Evolutionary conservation across 768 basidiomycete species (phyloP).

Genomic region (Xerocomellus chrysenteron): DNA sequence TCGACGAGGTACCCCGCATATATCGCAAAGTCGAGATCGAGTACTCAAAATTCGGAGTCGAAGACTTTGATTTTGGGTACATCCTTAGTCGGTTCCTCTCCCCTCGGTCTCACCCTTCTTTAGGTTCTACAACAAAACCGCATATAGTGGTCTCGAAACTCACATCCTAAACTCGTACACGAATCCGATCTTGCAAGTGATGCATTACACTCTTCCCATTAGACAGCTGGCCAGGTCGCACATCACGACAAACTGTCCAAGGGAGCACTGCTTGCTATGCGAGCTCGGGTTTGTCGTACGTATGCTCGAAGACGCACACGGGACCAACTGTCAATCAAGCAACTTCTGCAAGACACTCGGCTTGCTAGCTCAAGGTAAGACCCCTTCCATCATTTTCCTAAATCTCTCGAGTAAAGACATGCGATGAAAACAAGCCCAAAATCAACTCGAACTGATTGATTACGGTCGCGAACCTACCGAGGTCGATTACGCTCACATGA

Average conservation of each 20-base stretch:
- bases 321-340: constrained; percentile 93
- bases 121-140: constrained; percentile 83
- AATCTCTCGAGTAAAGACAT: not conserved
- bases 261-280: constrained; percentile 92
- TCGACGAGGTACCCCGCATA: constrained; percentile 68
- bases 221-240: constrained; percentile 77
- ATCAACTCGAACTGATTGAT: constrained; percentile 86
- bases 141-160: constrained; percentile 82
- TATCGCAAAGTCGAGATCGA: constrained; percentile 96
- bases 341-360: constrained; percentile 97
- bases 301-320: constrained; percentile 84
- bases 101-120: not conserved
- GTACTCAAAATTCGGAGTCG: constrained; percentile 90
- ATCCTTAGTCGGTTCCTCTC: constrained; percentile 13
- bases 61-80: constrained; percentile 94
- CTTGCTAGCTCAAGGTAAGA: constrained; percentile 77
- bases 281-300: constrained; percentile 92
- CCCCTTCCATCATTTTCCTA: too few relatives aligned
- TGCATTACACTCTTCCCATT: constrained; percentile 81
- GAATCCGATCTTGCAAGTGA: constrained; percentile 82
- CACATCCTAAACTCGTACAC: constrained; percentile 98
- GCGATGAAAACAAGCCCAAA: constrained; percentile 40
- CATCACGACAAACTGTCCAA: constrained; percentile 81
- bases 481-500: constrained; percentile 78
- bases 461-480: constrained; percentile 72